Percentiles rank a stretch among this genome's conserved stretches.
phyloP scores from a whole-genome alignment of 192 early-diverging fungal species.

The Glomus cerebriforme region DNA sequence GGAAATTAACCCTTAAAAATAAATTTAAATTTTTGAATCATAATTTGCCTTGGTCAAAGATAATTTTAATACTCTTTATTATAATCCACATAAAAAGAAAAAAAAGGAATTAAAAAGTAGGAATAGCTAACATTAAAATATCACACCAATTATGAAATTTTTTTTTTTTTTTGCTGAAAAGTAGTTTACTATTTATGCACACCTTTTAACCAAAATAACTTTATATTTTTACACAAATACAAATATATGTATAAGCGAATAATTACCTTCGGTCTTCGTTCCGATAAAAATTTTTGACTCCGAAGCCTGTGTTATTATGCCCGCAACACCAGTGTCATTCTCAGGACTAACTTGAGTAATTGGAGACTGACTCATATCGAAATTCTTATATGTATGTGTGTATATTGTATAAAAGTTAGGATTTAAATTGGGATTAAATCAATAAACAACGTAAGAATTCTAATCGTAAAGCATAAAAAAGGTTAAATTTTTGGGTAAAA shows the following conservation, averaged over 20 bases:
- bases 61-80: not conserved
- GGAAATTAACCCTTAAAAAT: not conserved
- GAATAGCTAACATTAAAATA: no score
- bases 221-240: not conserved
- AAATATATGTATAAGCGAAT: not conserved
- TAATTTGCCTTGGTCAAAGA: not conserved
- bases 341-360: conserved; percentile 31
- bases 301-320: conserved; percentile 19
- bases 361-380: conserved; percentile 28
- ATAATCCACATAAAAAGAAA: no score
- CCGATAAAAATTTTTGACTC: conserved; percentile 1
- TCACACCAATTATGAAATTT: no score
- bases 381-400: not conserved
- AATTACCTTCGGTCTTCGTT: conserved; percentile 20
- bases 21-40: not conserved
- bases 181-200: no score
- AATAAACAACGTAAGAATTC: not conserved
- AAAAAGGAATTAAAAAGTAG: no score
- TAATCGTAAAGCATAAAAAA: not conserved
- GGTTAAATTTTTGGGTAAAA: not conserved
- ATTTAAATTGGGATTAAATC: not conserved
- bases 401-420: not conserved
- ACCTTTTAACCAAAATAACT: not conserved
- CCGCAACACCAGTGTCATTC: not conserved
- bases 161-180: no score